A percentile compares a stretch with the other conserved stretches of the same genome.
Conservation (phyloP, 2,329 filamentous ascomycete species). For the Beauveria asiatica region DNA sequence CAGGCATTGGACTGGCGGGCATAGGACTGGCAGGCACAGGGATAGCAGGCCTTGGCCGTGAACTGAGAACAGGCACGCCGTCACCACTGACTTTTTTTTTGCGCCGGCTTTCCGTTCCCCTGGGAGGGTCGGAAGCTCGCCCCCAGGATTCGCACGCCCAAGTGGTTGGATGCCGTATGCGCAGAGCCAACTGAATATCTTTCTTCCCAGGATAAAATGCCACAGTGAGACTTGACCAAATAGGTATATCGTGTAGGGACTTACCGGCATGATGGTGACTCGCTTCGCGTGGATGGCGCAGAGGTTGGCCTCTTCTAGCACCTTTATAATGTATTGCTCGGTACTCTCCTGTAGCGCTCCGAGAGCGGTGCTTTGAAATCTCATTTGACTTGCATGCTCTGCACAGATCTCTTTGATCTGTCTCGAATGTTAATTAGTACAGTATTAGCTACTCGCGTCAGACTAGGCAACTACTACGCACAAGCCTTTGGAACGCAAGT, state of each 20-base stretch:
- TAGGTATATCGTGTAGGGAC: background rate
- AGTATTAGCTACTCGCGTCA: background rate
- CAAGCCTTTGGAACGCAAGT: constrained; percentile 71
- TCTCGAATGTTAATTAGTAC: background rate
- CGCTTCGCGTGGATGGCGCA: constrained; percentile 88
- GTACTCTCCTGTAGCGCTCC: constrained; percentile 87
- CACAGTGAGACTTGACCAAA: background rate
- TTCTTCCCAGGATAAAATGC: constrained; percentile 58
- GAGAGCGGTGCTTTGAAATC: constrained; percentile 95
- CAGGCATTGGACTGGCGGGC: no score
- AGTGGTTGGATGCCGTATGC: constrained; percentile 48
- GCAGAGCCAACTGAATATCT: constrained; percentile 81
- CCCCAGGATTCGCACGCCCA: background rate
- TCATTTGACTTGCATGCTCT: constrained; percentile 42
- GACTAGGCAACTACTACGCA: constrained; percentile 58
- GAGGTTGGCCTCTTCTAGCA: constrained; percentile 88
- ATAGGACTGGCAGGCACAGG: no score
- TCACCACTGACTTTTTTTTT: background rate
- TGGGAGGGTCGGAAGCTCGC: background rate
- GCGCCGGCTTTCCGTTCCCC: background rate
- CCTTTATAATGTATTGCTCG: constrained; percentile 90
- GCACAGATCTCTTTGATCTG: constrained; percentile 55
- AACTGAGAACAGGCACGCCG: no score
- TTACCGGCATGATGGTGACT: constrained; percentile 56
- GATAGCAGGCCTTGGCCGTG: no score